Conservation (phyloP, 163 green algal species). For the Volvox carteri region DNA sequence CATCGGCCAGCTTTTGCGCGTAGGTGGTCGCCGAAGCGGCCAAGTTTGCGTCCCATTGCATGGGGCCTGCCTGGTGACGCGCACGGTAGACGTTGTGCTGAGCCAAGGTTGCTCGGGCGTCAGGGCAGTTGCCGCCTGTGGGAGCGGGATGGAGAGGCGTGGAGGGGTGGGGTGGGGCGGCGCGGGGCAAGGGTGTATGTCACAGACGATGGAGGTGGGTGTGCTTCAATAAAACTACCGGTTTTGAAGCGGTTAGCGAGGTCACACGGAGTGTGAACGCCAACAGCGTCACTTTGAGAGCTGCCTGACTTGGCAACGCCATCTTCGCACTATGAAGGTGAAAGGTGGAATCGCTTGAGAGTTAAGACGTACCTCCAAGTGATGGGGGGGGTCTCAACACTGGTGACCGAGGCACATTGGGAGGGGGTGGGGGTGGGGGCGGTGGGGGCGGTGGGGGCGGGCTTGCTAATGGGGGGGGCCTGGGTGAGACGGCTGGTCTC, state of each 20-base stretch:
- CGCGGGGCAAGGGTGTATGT: no score
- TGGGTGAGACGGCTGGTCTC: background rate
- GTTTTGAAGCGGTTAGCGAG: no score
- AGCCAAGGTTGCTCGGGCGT: background rate
- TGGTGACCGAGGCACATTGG: background rate
- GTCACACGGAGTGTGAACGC: no score
- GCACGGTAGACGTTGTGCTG: background rate
- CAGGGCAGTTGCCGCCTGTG: background rate
- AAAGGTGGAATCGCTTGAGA: background rate
- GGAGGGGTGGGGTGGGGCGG: background rate
- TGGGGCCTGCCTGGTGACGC: background rate
- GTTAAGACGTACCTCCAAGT: no score
- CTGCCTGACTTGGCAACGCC: no score
- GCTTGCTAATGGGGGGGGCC: background rate
- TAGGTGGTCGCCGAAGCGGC: background rate
- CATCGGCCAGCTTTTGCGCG: background rate
- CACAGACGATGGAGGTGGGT: no score
- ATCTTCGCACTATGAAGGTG: no score
- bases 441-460: background rate
- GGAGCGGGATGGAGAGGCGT: background rate
- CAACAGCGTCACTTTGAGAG: no score
- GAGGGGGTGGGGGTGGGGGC: background rate
- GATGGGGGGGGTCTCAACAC: background rate
- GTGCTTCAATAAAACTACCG: no score
- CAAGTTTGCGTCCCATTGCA: background rate